phyloP scores from a whole-genome alignment of 345 rosid species.

The Mangifera indica region DNA sequence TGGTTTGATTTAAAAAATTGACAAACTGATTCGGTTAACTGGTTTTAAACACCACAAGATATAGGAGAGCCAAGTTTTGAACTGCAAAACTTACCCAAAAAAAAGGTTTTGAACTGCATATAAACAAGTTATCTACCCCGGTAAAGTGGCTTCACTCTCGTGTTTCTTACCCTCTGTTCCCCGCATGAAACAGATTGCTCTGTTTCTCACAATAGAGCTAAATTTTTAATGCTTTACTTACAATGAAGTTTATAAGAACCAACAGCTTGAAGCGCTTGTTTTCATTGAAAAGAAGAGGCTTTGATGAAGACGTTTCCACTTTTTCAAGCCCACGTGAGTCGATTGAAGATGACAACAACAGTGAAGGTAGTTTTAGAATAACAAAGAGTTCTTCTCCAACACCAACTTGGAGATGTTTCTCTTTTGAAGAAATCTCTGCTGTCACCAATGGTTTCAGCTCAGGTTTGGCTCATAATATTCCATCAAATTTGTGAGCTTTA shows the following conservation, averaged over 20 bases:
- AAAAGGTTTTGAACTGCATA: no score
- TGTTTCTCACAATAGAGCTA: not conserved
- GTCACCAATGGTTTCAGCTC: constrained; percentile 72
- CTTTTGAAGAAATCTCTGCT: constrained; percentile 65
- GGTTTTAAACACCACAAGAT: no score
- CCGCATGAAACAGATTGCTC: constrained; percentile 32
- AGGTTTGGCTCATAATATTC: constrained; percentile 39
- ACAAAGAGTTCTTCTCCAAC: constrained; percentile 35
- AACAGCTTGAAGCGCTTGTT: constrained; percentile 84
- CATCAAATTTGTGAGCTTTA: not conserved
- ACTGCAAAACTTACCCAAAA: no score
- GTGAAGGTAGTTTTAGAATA: constrained; percentile 24
- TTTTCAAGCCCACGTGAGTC: constrained; percentile 18
- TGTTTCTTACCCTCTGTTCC: not conserved
- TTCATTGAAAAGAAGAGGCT: constrained; percentile 61
- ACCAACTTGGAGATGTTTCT: constrained; percentile 95
- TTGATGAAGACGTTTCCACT: constrained; percentile 41
- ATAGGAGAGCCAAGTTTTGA: not conserved
- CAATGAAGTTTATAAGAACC: constrained; percentile 78
- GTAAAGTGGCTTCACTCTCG: not conserved
- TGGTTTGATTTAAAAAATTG: no score
- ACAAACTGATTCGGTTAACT: no score
- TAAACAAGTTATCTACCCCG: constrained; percentile 5
- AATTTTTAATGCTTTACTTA: constrained; percentile 8
- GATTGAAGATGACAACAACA: constrained; percentile 31